Evolutionary conservation across 2,329 filamentous ascomycete genomes (phyloP).

Genomic region (Calycina marina): DNA sequence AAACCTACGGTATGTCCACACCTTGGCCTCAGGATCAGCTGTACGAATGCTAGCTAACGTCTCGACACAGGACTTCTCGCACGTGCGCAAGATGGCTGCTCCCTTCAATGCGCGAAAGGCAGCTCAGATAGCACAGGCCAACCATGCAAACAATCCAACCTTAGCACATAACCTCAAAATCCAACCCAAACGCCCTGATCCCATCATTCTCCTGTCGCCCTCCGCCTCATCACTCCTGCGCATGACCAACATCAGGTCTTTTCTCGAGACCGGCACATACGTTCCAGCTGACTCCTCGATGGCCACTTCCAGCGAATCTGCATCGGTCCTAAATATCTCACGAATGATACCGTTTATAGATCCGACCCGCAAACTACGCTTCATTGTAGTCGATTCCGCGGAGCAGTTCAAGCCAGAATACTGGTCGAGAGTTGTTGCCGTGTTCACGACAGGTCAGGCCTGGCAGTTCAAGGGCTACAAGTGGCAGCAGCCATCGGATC

Average conservation of each 20-base stretch:
- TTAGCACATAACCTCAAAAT: slow-evolving; percentile 40
- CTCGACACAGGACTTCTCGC: slow-evolving; percentile 84
- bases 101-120: slow-evolving; percentile 55
- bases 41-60: background rate
- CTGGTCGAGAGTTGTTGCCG: slow-evolving; percentile 87
- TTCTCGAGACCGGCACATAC: slow-evolving; percentile 77
- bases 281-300: slow-evolving; percentile 53
- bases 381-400: slow-evolving; percentile 87
- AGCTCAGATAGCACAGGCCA: slow-evolving; percentile 24
- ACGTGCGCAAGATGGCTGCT: slow-evolving; percentile 74
- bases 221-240: slow-evolving; percentile 89
- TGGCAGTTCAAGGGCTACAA: slow-evolving; percentile 99
- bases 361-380: slow-evolving; percentile 61
- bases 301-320: slow-evolving; percentile 41
- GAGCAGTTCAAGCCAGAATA: slow-evolving; percentile 97
- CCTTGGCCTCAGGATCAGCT: background rate
- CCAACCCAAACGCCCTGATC: slow-evolving; percentile 44
- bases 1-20: slow-evolving; percentile 60
- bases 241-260: slow-evolving; percentile 90
- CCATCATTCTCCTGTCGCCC: slow-evolving; percentile 92
- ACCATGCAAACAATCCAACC: slow-evolving; percentile 28
- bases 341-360: slow-evolving; percentile 62
- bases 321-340: slow-evolving; percentile 75
- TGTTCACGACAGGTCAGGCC: slow-evolving; percentile 92
- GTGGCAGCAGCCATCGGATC: slow-evolving; percentile 75